Conservation (phyloP, 495 filamentous ascomycete genomes). For the Lasiosphaeria hispida region DNA sequence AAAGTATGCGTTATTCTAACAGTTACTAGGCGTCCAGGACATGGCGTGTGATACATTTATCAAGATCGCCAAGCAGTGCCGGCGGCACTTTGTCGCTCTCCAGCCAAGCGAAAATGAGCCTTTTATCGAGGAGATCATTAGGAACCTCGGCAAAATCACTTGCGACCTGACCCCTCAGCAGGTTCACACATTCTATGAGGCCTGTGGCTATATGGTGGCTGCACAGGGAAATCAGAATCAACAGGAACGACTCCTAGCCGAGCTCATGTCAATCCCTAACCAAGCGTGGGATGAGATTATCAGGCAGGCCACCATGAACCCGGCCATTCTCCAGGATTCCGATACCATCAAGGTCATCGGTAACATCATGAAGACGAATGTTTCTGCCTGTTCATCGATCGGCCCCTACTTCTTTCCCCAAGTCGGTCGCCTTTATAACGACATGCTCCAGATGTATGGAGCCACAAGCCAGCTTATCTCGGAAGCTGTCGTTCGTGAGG, state of each 20-base stretch:
- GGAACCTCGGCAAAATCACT: slow-evolving; percentile 92
- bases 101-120: slow-evolving; percentile 93
- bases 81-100: slow-evolving; percentile 92
- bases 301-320: slow-evolving; percentile 72
- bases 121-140: slow-evolving; percentile 98
- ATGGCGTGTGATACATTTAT: slow-evolving; percentile 99
- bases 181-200: slow-evolving; percentile 98
- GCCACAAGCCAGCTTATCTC: slow-evolving; percentile 95
- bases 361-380: slow-evolving; percentile 99
- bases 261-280: slow-evolving; percentile 92
- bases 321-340: slow-evolving; percentile 77
- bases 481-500: slow-evolving; percentile 80
- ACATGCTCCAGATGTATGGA: slow-evolving; percentile 98
- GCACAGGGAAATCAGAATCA: slow-evolving; percentile 90
- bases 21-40: slow-evolving; percentile 78
- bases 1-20: slow-evolving; percentile 5
- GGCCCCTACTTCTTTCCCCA: slow-evolving; percentile 99
- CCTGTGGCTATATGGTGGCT: slow-evolving; percentile 98
- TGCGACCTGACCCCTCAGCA: slow-evolving; percentile 93
- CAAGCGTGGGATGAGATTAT: slow-evolving; percentile 95
- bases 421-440: slow-evolving; percentile 94
- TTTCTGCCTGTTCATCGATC: slow-evolving; percentile 92
- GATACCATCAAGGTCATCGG: slow-evolving; percentile 97
- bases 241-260: slow-evolving; percentile 86
- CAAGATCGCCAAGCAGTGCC: slow-evolving; percentile 98